Percentiles rank a stretch among this genome's conserved stretches.
Evolutionary conservation across 148 eudicot genomes (phyloP).

Genomic region (Persicaria maculosa): DNA sequence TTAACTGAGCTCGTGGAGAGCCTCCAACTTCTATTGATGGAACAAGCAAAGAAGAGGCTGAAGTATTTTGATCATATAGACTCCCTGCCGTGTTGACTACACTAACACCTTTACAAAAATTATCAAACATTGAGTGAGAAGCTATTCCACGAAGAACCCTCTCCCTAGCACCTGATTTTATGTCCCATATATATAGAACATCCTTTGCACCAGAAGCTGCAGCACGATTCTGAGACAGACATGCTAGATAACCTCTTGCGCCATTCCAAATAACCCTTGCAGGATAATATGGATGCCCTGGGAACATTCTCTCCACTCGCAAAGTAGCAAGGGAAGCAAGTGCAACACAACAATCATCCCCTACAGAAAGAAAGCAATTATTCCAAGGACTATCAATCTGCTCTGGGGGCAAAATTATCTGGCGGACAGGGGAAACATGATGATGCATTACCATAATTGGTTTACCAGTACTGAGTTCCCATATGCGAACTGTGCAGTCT

Average conservation of each 20-base stretch:
- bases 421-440: conserved; percentile 89
- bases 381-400: conserved; percentile 74
- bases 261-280: conserved; percentile 87
- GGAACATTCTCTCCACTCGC: conserved; percentile 90
- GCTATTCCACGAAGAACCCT: conserved; percentile 87
- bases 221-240: conserved; percentile 55
- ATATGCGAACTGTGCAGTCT: conserved; percentile 83
- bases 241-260: conserved; percentile 75
- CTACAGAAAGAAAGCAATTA: conserved; percentile 88
- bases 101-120: conserved; percentile 47
- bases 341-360: conserved; percentile 75
- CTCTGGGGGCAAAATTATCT: conserved; percentile 69
- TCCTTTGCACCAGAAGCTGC: conserved; percentile 54
- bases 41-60: conserved; percentile 56
- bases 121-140: conserved; percentile 89
- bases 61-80: conserved; percentile 50
- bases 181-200: conserved; percentile 85
- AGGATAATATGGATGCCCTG: conserved; percentile 79
- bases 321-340: conserved; percentile 84
- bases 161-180: conserved; percentile 91
- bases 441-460: conserved; percentile 75
- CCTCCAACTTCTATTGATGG: conserved; percentile 47
- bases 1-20: conserved; percentile 26
- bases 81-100: conserved; percentile 22
- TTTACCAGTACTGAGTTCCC: conserved; percentile 78